Base-by-base conservation (phyloP, 2,329 filamentous ascomycete genomes). In the Trichoderma cornu-damae region DNA sequence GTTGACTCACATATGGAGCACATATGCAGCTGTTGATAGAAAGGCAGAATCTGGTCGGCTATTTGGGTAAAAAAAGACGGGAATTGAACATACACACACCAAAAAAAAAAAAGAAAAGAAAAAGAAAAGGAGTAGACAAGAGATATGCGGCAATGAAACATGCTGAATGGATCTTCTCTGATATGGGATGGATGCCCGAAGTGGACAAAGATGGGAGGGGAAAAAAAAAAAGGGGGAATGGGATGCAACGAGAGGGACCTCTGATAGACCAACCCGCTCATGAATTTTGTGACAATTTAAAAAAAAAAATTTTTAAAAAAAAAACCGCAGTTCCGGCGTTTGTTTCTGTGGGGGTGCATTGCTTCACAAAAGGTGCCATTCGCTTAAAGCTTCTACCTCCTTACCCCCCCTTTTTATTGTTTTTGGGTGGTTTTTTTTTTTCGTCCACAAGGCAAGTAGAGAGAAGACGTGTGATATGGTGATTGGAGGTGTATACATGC, bases 1-100 rank as follows among this genome's bases (percentile, higher is more conserved):
- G 14, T 44, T 11, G 22, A 35, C 16, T 53, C 22, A 53, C 16
- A 14, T 34, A 37, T 18, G 42, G 40, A 38, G 38, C 22, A 44
- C 28, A 24, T 43, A 26, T 46, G 38, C 30, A 37, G 38, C 26
- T 18, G 35, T 53, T 43, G 26, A 40, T 56, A 48, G 52, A 55
- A 35, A 30, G 42, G n/a, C n/a, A n/a, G 24, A 14, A 20, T 6
- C 24, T 7, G 35, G 52, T 35, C 40, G 30, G 24, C 24, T 55
- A 38, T 48, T 55, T 47, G 32, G 14, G 37, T 55, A 24, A 43
- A 22, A 49, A 18, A 49, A 49, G n/a, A n/a, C n/a, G 22, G 35
- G 16, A 24, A 14, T 22, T n/a, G n/a, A 24, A 2, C 20, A n/a
- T 30, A 9, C 2, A 30, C 6, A 30, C 28, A 30, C 18, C 11